These are phyloP conservation scores for Fulvia fulva DNA, from an alignment of 2,329 filamentous ascomycete genomes.

Conservation along the genomic window DNA sequence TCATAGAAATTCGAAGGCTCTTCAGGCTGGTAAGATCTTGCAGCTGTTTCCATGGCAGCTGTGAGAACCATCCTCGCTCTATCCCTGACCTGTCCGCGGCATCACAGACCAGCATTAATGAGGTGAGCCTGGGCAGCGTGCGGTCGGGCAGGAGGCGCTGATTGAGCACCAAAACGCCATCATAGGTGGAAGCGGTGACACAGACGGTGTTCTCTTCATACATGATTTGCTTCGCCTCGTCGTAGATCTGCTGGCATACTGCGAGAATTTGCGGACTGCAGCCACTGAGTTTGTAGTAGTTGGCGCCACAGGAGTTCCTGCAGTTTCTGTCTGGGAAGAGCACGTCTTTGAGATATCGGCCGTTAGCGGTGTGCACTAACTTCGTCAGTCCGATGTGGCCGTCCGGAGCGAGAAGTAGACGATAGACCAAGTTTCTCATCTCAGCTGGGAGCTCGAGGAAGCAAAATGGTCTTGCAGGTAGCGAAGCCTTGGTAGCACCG, in stretches of 20 bases:
- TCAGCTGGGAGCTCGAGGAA: constrained; percentile 20
- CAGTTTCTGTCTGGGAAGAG: not conserved
- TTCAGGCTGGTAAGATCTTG: constrained; percentile 14
- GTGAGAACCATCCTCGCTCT: not conserved
- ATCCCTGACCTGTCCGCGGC: not conserved
- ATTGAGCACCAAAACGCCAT: constrained; percentile 3
- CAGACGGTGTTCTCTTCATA: constrained; percentile 33
- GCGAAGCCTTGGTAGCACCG: not conserved
- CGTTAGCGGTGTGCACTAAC: not conserved
- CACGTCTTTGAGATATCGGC: constrained; percentile 1
- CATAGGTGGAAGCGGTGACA: not conserved
- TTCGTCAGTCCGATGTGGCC: constrained; percentile 15
- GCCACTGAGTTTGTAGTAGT: not conserved
- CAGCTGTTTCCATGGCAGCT: constrained; percentile 13
- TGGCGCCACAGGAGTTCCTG: not conserved
- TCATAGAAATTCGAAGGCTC: constrained; percentile 12
- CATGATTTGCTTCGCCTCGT: constrained; percentile 35
- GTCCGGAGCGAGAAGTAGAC: constrained; percentile 11
- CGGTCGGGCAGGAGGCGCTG: constrained; percentile 4
- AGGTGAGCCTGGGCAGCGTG: constrained; percentile 10
- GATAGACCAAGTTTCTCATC: constrained; percentile 16
- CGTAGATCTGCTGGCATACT: constrained; percentile 34
- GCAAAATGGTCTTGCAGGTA: constrained; percentile 6
- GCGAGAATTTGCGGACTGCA: constrained; percentile 27
- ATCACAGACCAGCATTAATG: constrained; percentile 10